phyloP scores from a whole-genome alignment of 345 rosid species.

The Eucalyptus caleyi region DNA sequence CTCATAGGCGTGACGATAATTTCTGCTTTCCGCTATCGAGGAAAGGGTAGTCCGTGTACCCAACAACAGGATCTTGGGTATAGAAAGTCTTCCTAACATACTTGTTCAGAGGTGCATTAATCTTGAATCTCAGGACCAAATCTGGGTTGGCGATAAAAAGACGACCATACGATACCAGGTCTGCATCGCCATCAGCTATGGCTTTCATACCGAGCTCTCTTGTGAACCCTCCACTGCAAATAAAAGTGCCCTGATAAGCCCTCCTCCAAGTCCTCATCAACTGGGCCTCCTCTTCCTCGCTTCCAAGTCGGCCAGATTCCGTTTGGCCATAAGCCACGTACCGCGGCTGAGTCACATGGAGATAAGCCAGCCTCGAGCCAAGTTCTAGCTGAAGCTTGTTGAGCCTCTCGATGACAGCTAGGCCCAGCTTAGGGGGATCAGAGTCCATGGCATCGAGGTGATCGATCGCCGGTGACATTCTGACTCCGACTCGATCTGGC shows the following conservation, averaged over 20 bases:
- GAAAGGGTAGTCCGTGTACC: constrained; percentile 8
- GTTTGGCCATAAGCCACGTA: constrained; percentile 2
- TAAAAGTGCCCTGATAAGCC: constrained; percentile 1
- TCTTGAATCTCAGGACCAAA: neutral
- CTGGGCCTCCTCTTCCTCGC: neutral
- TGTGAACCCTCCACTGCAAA: neutral
- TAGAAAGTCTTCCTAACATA: constrained; percentile 3
- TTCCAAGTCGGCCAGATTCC: neutral
- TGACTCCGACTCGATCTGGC: neutral
- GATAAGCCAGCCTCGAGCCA: neutral
- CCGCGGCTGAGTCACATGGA: constrained; percentile 6
- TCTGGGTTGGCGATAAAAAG: constrained; percentile 1
- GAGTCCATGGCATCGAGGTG: constrained; percentile 8
- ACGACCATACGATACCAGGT: neutral
- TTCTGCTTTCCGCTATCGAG: neutral
- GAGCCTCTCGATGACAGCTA: neutral
- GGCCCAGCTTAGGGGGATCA: neutral
- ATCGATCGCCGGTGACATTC: neutral
- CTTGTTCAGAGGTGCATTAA: constrained; percentile 1
- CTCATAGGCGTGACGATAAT: neutral
- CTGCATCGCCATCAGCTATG: neutral
- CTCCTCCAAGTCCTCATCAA: neutral
- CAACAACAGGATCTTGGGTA: constrained; percentile 6
- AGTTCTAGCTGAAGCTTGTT: neutral
- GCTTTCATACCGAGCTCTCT: constrained; percentile 1